These are phyloP conservation scores for Galeopsis tetrahit DNA, from an alignment of 257 asterid species.

Conservation along the genomic window DNA sequence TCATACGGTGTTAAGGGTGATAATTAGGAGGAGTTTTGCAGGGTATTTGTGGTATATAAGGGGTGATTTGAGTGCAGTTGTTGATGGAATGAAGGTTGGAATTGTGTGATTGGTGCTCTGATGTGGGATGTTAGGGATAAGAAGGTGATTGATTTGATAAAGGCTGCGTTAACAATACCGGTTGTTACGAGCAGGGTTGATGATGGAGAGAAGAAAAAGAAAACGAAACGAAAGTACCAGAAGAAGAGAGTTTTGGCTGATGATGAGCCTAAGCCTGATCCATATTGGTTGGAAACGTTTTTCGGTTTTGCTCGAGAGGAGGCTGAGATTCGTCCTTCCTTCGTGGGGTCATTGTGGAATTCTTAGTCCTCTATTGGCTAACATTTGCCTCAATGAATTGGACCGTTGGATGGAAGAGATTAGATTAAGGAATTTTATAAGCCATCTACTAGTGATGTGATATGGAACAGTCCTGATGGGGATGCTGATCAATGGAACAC, in stretches of 20 bases:
- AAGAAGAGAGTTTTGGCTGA: constrained; percentile 92
- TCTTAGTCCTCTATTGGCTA: constrained; percentile 90
- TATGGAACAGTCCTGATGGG: constrained; percentile 85
- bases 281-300: constrained; percentile 89
- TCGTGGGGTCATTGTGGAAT: constrained; percentile 99
- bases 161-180: constrained; percentile 79
- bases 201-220: constrained; percentile 83
- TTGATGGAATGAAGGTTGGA: constrained; percentile 96
- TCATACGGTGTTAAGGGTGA: no score
- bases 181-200: constrained; percentile 65
- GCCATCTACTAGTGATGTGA: constrained; percentile 86
- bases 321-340: constrained; percentile 78
- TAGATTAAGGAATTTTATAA: constrained; percentile 81
- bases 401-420: constrained; percentile 88
- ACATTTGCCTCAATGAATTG: constrained; percentile 84
- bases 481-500: constrained; percentile 91
- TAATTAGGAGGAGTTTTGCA: no score
- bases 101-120: constrained; percentile 77
- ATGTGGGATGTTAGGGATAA: constrained; percentile 98
- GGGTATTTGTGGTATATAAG: no score
- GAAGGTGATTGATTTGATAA: constrained; percentile 88
- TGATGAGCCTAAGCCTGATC: constrained; percentile 98
- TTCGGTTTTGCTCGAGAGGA: constrained; percentile 97
- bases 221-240: constrained; percentile 80
- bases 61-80: constrained; percentile 75